Percentiles rank a stretch among this genome's conserved stretches.
Evolutionary conservation across 441 rosid genomes (phyloP).

Genomic region (Populus trichocarpa): DNA sequence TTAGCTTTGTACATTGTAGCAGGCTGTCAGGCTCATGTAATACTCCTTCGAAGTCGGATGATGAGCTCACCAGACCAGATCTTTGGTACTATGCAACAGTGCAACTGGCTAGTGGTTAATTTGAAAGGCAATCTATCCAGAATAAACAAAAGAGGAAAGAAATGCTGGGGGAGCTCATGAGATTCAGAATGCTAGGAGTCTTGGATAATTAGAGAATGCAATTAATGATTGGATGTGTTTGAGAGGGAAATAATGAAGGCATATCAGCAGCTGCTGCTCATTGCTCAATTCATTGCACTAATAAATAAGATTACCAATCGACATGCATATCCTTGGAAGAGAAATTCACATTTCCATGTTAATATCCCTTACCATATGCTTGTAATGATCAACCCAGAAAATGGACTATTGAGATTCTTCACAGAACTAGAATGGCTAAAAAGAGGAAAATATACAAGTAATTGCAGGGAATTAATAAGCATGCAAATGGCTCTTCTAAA

Average conservation of each 20-base stretch:
- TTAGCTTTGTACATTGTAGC: no score
- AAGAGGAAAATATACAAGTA: background rate
- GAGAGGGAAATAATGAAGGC: background rate
- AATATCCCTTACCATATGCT: background rate
- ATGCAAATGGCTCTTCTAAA: background rate
- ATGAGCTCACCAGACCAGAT: no score
- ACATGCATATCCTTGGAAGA: no score
- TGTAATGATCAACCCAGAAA: background rate
- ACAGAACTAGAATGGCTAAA: background rate
- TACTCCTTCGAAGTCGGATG: no score
- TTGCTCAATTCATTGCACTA: background rate
- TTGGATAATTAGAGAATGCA: background rate
- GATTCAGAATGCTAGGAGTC: no score
- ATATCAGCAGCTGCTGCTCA: background rate
- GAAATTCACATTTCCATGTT: background rate
- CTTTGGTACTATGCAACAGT: no score
- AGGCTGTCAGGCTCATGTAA: no score
- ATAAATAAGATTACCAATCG: no score
- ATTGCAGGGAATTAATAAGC: background rate
- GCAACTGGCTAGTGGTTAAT: no score
- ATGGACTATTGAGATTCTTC: background rate
- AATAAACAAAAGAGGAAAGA: no score
- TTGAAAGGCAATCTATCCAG: no score
- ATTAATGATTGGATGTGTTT: background rate
- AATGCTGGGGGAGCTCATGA: no score